phyloP scores from a whole-genome alignment of 768 basidiomycete species.

The Amanita pseudoporphyria region DNA sequence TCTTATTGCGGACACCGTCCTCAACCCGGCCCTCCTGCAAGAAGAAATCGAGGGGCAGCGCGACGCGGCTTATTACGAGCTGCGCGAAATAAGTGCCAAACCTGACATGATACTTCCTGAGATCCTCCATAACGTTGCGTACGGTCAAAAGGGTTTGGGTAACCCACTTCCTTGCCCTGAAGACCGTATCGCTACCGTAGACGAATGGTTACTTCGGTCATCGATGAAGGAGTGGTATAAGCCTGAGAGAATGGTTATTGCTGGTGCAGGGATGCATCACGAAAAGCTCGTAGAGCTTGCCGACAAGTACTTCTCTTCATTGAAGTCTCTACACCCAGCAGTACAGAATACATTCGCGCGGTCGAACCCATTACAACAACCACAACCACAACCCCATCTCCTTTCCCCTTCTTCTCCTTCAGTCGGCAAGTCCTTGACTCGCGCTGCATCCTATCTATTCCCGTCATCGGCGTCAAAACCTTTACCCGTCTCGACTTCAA shows the following conservation, averaged over 20 bases:
- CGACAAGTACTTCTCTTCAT: slow-evolving; percentile 74
- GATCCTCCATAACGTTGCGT: slow-evolving; percentile 80
- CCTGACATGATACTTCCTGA: slow-evolving; percentile 94
- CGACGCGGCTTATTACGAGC: slow-evolving; percentile 85
- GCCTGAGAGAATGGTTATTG: slow-evolving; percentile 92
- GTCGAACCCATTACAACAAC: slow-evolving; percentile 22
- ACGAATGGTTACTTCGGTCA: slow-evolving; percentile 46
- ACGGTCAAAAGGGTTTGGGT: slow-evolving; percentile 68
- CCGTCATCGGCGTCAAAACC: slow-evolving; percentile 16
- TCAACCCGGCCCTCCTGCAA: slow-evolving; percentile 61
- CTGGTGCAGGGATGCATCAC: slow-evolving; percentile 89
- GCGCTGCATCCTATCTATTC: slow-evolving; percentile 72
- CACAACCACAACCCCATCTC: slow-evolving; percentile 41
- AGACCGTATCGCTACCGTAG: slow-evolving; percentile 64
- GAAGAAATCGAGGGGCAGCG: slow-evolving; percentile 81
- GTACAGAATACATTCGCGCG: slow-evolving; percentile 17
- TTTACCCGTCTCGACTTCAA: slow-evolving; percentile 26
- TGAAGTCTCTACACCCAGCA: slow-evolving; percentile 30
- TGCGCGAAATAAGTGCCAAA: slow-evolving; percentile 78
- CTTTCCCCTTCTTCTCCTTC: slow-evolving; percentile 45
- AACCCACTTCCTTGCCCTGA: slow-evolving; percentile 86
- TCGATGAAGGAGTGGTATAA: slow-evolving; percentile 78
- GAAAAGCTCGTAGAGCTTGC: slow-evolving; percentile 79
- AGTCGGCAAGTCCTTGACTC: slow-evolving; percentile 57
- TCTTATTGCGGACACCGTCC: slow-evolving; percentile 85